Evolutionary conservation across 2,329 filamentous ascomycete genomes (phyloP).

Genomic region (Penicillium sp.): DNA sequence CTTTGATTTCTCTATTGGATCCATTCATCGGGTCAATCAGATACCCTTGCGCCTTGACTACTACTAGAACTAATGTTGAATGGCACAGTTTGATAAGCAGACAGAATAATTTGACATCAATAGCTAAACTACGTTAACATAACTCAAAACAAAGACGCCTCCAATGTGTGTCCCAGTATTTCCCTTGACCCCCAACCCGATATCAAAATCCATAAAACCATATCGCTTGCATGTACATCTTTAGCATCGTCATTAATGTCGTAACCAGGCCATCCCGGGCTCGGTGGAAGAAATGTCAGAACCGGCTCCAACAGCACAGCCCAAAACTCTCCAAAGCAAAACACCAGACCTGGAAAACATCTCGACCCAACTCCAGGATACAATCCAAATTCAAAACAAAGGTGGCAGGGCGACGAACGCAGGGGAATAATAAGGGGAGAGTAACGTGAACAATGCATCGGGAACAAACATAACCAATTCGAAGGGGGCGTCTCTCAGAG

Average conservation of each 20-base stretch:
- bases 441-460: background rate
- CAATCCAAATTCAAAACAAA: slow-evolving; percentile 18
- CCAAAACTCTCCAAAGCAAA: slow-evolving; percentile 30
- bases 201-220: slow-evolving; percentile 32
- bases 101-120: slow-evolving; percentile 21
- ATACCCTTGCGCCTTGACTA: slow-evolving; percentile 21
- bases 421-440: slow-evolving; percentile 2
- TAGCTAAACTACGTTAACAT: slow-evolving; percentile 22
- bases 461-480: slow-evolving; percentile 1
- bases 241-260: slow-evolving; percentile 40
- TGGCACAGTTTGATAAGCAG: slow-evolving; percentile 4
- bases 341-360: slow-evolving; percentile 21
- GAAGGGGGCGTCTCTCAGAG: slow-evolving; percentile 6
- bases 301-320: slow-evolving; percentile 23
- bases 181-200: slow-evolving; percentile 19
- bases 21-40: slow-evolving; percentile 14
- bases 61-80: slow-evolving; percentile 4
- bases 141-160: slow-evolving; percentile 20
- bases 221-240: slow-evolving; percentile 41
- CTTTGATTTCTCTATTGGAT: slow-evolving; percentile 1
- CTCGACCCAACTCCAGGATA: slow-evolving; percentile 17
- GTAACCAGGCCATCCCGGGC: slow-evolving; percentile 33
- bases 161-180: slow-evolving; percentile 16
- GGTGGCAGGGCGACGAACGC: background rate
- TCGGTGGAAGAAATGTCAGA: slow-evolving; percentile 27